A percentile compares a stretch with the other conserved stretches of the same genome.
These are phyloP conservation scores for Phytopythium delawarense DNA, from an alignment of 352 stramenopile genomes.

Conservation along the genomic window DNA sequence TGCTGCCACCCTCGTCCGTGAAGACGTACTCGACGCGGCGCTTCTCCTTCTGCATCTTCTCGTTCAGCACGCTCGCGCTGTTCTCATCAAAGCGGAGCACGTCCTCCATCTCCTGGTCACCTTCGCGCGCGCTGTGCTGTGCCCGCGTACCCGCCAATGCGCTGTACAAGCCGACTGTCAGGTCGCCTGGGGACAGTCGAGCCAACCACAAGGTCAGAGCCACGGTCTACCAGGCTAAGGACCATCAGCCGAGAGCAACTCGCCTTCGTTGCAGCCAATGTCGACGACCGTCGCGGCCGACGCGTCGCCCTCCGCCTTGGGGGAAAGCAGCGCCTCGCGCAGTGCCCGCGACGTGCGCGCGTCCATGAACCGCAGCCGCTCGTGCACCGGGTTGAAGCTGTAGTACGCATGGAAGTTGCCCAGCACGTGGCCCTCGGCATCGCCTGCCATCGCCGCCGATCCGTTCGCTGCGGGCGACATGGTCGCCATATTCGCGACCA, in stretches of 20 bases:
- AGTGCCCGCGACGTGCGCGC: slow-evolving; percentile 32
- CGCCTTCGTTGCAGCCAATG: slow-evolving; percentile 82
- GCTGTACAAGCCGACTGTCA: slow-evolving; percentile 71
- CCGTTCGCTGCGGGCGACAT: neutral
- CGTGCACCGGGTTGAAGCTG: slow-evolving; percentile 75
- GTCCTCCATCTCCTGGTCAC: slow-evolving; percentile 17
- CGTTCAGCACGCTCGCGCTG: slow-evolving; percentile 64
- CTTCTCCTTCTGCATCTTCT: slow-evolving; percentile 64
- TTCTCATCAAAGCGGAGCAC: slow-evolving; percentile 46
- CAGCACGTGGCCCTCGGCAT: slow-evolving; percentile 64
- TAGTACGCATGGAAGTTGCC: slow-evolving; percentile 87
- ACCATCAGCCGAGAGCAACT: neutral
- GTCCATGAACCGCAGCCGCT: slow-evolving; percentile 75
- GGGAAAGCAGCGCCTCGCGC: slow-evolving; percentile 33
- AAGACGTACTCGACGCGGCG: slow-evolving; percentile 53
- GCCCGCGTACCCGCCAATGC: slow-evolving; percentile 30
- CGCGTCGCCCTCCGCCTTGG: slow-evolving; percentile 6
- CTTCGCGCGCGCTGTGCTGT: slow-evolving; percentile 8
- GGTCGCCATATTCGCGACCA: too few species aligned
- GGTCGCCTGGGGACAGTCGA: slow-evolving; percentile 23
- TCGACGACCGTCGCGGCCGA: slow-evolving; percentile 50
- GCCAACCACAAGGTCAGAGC: neutral
- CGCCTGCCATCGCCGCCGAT: slow-evolving; percentile 18
- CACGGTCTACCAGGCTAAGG: neutral
- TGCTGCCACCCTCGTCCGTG: slow-evolving; percentile 46